Conservation (phyloP, 345 rosid genomes). For the Salix arbutifolia region DNA sequence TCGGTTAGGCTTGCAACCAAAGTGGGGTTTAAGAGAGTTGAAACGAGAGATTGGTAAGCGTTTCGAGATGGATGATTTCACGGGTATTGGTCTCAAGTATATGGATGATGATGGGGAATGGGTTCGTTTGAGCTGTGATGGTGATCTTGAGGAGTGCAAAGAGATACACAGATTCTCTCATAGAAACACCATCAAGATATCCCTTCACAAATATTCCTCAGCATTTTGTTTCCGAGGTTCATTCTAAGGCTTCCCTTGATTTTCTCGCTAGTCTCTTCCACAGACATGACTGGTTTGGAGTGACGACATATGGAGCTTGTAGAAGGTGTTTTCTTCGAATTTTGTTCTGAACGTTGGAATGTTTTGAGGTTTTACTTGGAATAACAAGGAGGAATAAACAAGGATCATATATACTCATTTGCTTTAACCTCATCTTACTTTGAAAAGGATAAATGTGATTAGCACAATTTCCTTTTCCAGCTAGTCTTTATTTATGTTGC, state of each 20-base stretch:
- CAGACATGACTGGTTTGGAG: not conserved
- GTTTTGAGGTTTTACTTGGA: too few species aligned
- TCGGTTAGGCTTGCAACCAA: slow-evolving; percentile 25
- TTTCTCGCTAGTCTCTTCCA: not conserved
- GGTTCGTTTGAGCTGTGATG: slow-evolving; percentile 33
- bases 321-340: too few species aligned
- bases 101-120: slow-evolving; percentile 32
- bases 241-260: not conserved
- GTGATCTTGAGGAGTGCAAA: slow-evolving; percentile 68
- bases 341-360: too few species aligned
- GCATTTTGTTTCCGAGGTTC: not conserved
- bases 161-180: slow-evolving; percentile 52
- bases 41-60: slow-evolving; percentile 20
- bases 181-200: slow-evolving; percentile 52
- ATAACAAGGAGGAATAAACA: too few species aligned
- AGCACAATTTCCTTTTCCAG: too few species aligned
- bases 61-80: slow-evolving; percentile 14
- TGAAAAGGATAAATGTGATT: too few species aligned
- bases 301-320: not conserved
- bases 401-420: too few species aligned
- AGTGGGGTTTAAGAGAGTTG: slow-evolving; percentile 23
- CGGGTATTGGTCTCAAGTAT: slow-evolving; percentile 23
- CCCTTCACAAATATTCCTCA: slow-evolving; percentile 37
- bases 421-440: too few species aligned
- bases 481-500: too few species aligned